These are phyloP conservation scores for Penicillium crustosum DNA, from an alignment of 2,329 filamentous ascomycete species.

Conservation along the genomic window DNA sequence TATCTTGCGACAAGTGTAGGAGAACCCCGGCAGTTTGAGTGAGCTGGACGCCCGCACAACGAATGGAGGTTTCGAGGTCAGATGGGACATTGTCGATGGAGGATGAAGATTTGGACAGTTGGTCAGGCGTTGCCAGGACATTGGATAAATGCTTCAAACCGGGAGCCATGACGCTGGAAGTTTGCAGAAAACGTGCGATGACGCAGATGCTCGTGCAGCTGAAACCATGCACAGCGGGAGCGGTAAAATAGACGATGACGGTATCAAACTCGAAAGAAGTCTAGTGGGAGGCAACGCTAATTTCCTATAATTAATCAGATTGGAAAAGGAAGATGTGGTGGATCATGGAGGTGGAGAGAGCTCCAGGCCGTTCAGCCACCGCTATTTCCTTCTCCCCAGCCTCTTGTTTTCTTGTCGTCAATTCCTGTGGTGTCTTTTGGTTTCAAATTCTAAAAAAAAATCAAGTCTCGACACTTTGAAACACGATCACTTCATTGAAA, in stretches of 20 bases:
- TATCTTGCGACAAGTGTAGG: conserved; percentile 78
- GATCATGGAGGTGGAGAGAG: conserved; percentile 22
- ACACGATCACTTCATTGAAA: not conserved
- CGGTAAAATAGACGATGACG: conserved; percentile 4
- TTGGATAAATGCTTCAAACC: conserved; percentile 44
- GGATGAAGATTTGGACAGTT: conserved; percentile 47
- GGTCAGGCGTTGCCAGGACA: conserved; percentile 46
- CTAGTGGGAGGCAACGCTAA: not conserved
- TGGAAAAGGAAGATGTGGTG: conserved; percentile 21
- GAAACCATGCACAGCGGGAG: conserved; percentile 10
- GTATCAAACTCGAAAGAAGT: not conserved
- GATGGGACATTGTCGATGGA: conserved; percentile 44
- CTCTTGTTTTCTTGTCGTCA: conserved; percentile 23
- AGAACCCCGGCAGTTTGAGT: conserved; percentile 61
- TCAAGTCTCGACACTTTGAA: conserved; percentile 8
- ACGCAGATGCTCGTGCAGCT: conserved; percentile 12
- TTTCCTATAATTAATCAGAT: conserved; percentile 2
- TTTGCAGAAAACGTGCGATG: conserved; percentile 16
- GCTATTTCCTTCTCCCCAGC: conserved; percentile 31
- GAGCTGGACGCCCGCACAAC: conserved; percentile 46
- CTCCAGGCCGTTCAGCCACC: conserved; percentile 34
- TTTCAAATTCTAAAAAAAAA: not conserved
- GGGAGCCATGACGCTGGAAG: conserved; percentile 26
- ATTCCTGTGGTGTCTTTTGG: not conserved
- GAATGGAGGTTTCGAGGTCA: conserved; percentile 46